Evolutionary conservation across 495 filamentous ascomycete species (phyloP).

Genomic region (Xylaria venustula): DNA sequence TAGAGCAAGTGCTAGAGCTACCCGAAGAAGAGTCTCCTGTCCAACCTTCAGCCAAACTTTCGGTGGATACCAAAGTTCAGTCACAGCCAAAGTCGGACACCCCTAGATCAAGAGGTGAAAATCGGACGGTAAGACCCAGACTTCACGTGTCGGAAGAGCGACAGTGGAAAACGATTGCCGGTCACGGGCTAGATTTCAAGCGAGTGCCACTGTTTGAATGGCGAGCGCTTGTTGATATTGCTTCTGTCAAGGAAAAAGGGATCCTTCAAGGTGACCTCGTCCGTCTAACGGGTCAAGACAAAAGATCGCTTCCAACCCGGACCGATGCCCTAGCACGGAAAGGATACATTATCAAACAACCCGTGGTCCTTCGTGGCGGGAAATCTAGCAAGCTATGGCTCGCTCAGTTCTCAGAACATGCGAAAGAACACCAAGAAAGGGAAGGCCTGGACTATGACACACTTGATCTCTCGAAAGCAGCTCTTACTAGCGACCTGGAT

Average conservation of each 20-base stretch:
- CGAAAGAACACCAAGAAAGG: conserved; percentile 25
- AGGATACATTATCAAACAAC: conserved; percentile 83
- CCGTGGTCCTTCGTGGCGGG: conserved; percentile 59
- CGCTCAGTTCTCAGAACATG: conserved; percentile 34
- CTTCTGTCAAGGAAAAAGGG: conserved; percentile 64
- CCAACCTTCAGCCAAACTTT: conserved; percentile 2
- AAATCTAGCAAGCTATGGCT: conserved; percentile 70
- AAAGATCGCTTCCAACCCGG: conserved; percentile 78
- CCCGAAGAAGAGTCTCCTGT: conserved; percentile 29
- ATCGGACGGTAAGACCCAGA: conserved; percentile 21
- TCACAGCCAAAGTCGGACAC: neutral
- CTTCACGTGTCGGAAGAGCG: conserved; percentile 41
- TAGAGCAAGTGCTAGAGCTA: conserved; percentile 41
- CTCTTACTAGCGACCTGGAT: conserved; percentile 39
- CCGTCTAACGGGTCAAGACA: conserved; percentile 76
- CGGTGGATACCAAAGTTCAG: neutral
- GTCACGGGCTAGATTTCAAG: conserved; percentile 72
- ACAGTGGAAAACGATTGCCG: conserved; percentile 76
- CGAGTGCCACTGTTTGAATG: conserved; percentile 69
- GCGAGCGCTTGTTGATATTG: conserved; percentile 74
- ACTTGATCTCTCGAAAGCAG: conserved; percentile 27
- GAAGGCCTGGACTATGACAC: conserved; percentile 29
- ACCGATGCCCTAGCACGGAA: conserved; percentile 71
- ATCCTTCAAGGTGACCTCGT: conserved; percentile 80
- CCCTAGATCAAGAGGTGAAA: neutral